phyloP scores from a whole-genome alignment of 2,329 filamentous ascomycete genomes.

The Penicillium digitatum region DNA sequence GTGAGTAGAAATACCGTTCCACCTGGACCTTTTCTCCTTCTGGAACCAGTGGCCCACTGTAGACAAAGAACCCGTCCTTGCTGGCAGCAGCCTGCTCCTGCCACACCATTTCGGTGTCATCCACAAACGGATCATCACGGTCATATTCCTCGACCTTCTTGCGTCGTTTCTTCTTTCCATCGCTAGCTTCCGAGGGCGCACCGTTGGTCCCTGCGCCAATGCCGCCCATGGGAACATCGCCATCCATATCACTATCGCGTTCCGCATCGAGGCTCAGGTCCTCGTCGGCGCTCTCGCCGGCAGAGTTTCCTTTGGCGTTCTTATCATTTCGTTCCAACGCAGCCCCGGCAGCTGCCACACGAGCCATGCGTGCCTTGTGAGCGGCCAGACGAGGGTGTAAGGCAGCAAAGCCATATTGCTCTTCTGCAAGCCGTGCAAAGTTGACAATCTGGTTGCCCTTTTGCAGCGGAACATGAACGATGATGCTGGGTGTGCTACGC shows the following conservation, averaged over 20 bases:
- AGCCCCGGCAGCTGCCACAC: slow-evolving; percentile 83
- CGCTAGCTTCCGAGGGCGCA: slow-evolving; percentile 51
- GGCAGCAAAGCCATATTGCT: slow-evolving; percentile 90
- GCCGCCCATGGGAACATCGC: slow-evolving; percentile 42
- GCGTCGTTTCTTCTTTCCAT: slow-evolving; percentile 67
- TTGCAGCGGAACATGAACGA: slow-evolving; percentile 75
- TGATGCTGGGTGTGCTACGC: slow-evolving; percentile 66
- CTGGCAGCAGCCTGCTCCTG: slow-evolving; percentile 91
- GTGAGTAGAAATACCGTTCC: slow-evolving; percentile 51
- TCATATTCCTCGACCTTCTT: slow-evolving; percentile 67
- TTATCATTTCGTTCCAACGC: slow-evolving; percentile 73
- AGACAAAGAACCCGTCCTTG: slow-evolving; percentile 96
- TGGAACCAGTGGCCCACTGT: slow-evolving; percentile 83
- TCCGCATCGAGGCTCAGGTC: slow-evolving; percentile 89
- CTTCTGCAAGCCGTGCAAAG: slow-evolving; percentile 88
- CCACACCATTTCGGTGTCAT: slow-evolving; percentile 93
- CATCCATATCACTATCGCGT: slow-evolving; percentile 57
- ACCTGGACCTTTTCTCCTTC: slow-evolving; percentile 74
- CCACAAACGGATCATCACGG: slow-evolving; percentile 66
- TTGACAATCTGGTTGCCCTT: slow-evolving; percentile 90
- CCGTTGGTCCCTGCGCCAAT: slow-evolving; percentile 53
- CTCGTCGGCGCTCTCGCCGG: slow-evolving; percentile 71
- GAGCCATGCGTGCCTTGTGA: slow-evolving; percentile 78
- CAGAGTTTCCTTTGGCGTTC: slow-evolving; percentile 59
- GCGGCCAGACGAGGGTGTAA: slow-evolving; percentile 87